Evolutionary conservation across 306 rosid genomes (phyloP), one percentile per base, ranked within the genome.

Genomic region (Glycine tomentella): DNA sequence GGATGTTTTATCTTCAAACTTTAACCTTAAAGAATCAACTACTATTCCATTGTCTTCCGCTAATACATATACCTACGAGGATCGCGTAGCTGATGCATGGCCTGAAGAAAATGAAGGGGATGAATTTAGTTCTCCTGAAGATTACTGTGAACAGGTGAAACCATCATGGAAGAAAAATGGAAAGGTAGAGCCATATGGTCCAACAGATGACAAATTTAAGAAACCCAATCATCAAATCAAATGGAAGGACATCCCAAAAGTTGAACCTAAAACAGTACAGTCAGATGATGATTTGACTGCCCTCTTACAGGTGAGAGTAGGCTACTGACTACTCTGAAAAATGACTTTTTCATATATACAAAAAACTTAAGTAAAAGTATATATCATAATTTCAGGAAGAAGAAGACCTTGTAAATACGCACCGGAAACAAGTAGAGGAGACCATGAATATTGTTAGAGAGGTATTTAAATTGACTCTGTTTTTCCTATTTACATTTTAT

Each of bases 341-440:
- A 50, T 68, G 84, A 3, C 11, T 62, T 75, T 25, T 9, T 66
- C 49, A 16, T 69, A 20, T 17, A 1, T 33, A 20, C 14, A 55
- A 49, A 55, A 49, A 55, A 49, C 69, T 45, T 25, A 61, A 74
- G 4, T 14, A 67, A 76, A 77, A 55, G 42, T 40, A 40, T 78
- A 42, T 80, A 61, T 72, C 45, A 49, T 81, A 13, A 78, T 86
- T 86, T 38, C 91, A 94, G 98, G 98, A 94, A 74, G 98, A 94
- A 86, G 97, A 92, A 80, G 92, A 92, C 81, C 95, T 94, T 10
- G 90, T 94, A 75, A 94, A 81, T 76, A 94, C 98, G 81, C 98
- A 94, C 81, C 84, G 97, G 72, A 94, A 84, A 77, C 98, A 92
- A 85, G 95, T 94, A 15, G 98, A 94, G 88, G 98, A 94, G 58